Percentiles rank a stretch among this genome's conserved stretches.
Conservation (phyloP, 176 grass and related monocot species). For the Carex parvula region DNA sequence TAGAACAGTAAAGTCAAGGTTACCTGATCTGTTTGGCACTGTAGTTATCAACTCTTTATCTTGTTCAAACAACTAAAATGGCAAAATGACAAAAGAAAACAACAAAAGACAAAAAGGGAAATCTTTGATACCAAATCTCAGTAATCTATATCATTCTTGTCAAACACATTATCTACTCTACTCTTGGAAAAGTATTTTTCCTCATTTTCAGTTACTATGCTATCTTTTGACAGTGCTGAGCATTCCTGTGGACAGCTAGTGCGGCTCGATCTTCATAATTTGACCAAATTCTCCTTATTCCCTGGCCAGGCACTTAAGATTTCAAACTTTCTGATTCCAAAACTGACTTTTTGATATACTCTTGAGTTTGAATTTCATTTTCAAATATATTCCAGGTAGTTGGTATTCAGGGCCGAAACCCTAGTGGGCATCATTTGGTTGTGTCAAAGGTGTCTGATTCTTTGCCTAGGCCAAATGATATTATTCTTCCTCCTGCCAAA, state of each 20-base stretch:
- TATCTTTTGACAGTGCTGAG: constrained; percentile 47
- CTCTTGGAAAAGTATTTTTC: neutral
- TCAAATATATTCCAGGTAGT: constrained; percentile 50
- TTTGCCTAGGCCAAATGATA: constrained; percentile 40
- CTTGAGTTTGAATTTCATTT: constrained; percentile 2
- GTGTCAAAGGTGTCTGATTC: constrained; percentile 73
- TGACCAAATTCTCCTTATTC: constrained; percentile 80
- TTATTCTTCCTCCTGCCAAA: constrained; percentile 57
- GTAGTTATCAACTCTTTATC: constrained; percentile 6
- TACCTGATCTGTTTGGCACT: constrained; percentile 13
- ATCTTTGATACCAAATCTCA: neutral
- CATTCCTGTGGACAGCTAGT: constrained; percentile 71
- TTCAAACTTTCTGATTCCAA: neutral
- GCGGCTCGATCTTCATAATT: constrained; percentile 71
- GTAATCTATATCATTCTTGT: neutral
- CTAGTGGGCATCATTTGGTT: constrained; percentile 83
- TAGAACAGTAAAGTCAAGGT: neutral
- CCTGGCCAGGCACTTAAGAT: constrained; percentile 63
- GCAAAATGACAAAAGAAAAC: neutral
- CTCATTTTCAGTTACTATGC: constrained; percentile 12
- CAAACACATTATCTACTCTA: neutral
- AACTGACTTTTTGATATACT: neutral
- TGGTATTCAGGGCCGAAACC: constrained; percentile 86
- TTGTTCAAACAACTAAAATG: neutral
- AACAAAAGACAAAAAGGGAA: neutral